Percentiles rank a stretch among this genome's conserved stretches.
Conservation (phyloP, 495 filamentous ascomycete genomes). For the Trichoderma gamsii region DNA sequence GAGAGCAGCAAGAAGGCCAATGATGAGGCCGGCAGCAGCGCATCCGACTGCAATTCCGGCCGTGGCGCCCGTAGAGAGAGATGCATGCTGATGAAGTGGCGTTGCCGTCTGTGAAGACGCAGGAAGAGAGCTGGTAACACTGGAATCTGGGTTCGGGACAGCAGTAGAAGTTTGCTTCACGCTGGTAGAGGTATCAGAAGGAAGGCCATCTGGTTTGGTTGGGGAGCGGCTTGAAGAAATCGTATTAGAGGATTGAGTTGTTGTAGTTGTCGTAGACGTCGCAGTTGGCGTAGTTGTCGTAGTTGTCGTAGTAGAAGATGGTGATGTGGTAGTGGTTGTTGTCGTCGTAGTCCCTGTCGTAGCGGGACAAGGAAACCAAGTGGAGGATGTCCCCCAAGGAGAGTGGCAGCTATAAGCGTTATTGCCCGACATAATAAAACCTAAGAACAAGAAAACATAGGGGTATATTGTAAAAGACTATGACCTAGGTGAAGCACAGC, state of each 20-base stretch:
- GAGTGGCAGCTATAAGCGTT: neutral
- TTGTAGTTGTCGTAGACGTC: neutral
- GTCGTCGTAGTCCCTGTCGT: neutral
- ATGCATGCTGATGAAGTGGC: neutral
- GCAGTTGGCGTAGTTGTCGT: neutral
- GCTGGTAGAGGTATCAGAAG: neutral
- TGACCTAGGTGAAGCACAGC: neutral
- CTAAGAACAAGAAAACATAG: neutral
- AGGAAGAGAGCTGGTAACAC: neutral
- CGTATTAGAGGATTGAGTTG: neutral
- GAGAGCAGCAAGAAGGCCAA: constrained; percentile 22
- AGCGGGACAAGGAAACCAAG: neutral
- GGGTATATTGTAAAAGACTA: neutral
- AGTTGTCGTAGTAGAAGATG: neutral
- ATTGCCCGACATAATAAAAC: neutral
- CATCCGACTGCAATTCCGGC: constrained; percentile 29
- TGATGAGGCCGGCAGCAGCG: constrained; percentile 24
- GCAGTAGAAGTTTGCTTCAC: neutral
- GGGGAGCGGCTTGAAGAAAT: neutral
- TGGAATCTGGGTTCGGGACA: neutral
- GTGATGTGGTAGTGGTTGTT: neutral
- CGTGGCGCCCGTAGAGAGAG: constrained; percentile 13
- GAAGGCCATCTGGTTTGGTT: neutral
- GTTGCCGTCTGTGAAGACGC: neutral
- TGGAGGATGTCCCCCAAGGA: neutral